Base-by-base conservation (phyloP, 2,329 filamentous ascomycete species). In the Westerdykella sp. region DNA sequence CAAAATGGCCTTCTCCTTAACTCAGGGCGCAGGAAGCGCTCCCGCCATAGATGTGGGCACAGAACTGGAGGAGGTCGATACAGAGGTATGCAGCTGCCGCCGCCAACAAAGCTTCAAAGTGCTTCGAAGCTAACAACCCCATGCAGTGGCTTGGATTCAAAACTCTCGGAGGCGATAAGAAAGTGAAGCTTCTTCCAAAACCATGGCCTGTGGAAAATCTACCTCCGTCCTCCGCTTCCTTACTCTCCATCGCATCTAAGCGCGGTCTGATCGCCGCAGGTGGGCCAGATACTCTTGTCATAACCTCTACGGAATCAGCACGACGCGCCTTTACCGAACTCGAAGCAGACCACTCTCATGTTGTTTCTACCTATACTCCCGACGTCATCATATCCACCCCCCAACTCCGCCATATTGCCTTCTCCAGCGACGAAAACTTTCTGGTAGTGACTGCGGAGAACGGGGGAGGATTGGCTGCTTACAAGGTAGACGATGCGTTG, bases 371-470 rank as follows among this genome's bases (percentile, higher is more conserved):
- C 11, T 94, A 94, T 57, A 72, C 80, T 46, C 85, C 90, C 3
- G 81, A 91, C 62, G 72, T 86, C 40, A 84, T 76, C 46, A 77
- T 97, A 6, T 73, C 81, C 1, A 76, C 94, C 57, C 79, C 85
- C 58, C 82, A 85, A 54, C 78, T 95, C 42, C 94, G 88, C 10
- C 93, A 98, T 65, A 75, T 98, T 15, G 82, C 84, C 13, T 98
- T 98, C 65, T 91, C 88, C 1, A 79, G 87, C n/a, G 87, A 94
- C 57, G 94, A 96, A 62, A 81, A 80, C 55, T 88, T 85, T 54
- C 73, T 98, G 47, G 78, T 95, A 30, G 73, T 96, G 21, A 88
- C 87, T 10, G 87, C 87, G 2, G 87, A 95, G 66, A 74, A 78
- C 42, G 85, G 86, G 10, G 85, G 88, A 28, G 88, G 89, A 4